Percentiles rank a stretch among this genome's conserved stretches.
phyloP scores from a whole-genome alignment of 2,329 filamentous ascomycete genomes.

The Diaporthe humulicola region DNA sequence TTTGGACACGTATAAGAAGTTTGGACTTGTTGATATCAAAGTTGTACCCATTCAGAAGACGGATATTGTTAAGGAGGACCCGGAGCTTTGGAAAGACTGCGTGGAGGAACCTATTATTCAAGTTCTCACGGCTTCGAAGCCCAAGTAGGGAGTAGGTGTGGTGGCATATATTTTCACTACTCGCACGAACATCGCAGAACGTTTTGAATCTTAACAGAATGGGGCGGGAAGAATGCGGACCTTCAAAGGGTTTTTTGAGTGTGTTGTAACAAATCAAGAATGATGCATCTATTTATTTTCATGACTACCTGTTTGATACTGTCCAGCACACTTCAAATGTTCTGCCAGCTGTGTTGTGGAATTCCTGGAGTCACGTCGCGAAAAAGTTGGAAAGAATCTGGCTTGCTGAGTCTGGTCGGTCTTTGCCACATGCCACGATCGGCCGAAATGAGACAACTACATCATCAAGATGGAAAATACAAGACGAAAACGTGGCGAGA shows the following conservation, averaged over 20 bases:
- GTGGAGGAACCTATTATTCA: conserved; percentile 5
- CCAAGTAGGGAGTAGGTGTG: not conserved
- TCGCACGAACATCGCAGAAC: not conserved
- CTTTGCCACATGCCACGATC: too few species aligned
- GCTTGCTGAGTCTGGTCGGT: not conserved
- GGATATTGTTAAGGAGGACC: not conserved
- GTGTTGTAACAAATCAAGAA: not conserved
- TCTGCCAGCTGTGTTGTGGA: too few species aligned
- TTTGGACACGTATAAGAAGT: conserved; percentile 30
- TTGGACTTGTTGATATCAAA: conserved; percentile 31
- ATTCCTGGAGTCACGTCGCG: not conserved
- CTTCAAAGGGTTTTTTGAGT: not conserved
- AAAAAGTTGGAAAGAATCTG: not conserved
- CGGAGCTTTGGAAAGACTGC: conserved; percentile 16
- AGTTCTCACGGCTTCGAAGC: conserved; percentile 14
- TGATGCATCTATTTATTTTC: not conserved
- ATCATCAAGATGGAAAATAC: not conserved
- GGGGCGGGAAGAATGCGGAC: too few species aligned
- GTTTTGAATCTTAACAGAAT: too few species aligned
- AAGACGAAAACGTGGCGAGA: not conserved
- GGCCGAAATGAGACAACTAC: not conserved
- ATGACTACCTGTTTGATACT: too few species aligned
- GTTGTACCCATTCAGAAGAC: conserved; percentile 20
- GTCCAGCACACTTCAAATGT: too few species aligned
- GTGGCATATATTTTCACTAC: too few species aligned